Percentiles rank a stretch among this genome's conserved stretches.
Evolutionary conservation across 2,329 filamentous ascomycete genomes (phyloP).

Genomic region (Chrysosporium queenslandicum): DNA sequence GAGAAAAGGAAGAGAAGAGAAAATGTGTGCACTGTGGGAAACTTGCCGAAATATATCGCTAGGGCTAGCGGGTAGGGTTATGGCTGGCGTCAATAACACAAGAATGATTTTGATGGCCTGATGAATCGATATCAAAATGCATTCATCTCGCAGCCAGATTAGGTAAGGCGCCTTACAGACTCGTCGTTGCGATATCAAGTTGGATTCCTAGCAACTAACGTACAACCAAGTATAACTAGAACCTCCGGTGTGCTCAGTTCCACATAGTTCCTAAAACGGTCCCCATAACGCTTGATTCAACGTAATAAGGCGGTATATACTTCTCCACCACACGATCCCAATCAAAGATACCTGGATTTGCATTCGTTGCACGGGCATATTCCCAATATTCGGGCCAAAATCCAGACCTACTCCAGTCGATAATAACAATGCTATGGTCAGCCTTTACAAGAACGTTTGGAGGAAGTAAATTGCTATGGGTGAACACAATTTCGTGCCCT

Average conservation of each 20-base stretch:
- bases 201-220: background rate
- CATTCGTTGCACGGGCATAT: slow-evolving; percentile 17
- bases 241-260: background rate
- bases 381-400: slow-evolving; percentile 24
- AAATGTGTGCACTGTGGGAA: background rate
- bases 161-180: background rate
- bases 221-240: too few species aligned
- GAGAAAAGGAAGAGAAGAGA: background rate
- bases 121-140: too few species aligned
- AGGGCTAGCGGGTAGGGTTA: background rate
- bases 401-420: slow-evolving; percentile 23
- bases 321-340: slow-evolving; percentile 19
- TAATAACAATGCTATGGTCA: slow-evolving; percentile 20
- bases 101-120: too few species aligned
- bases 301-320: slow-evolving; percentile 20
- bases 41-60: background rate
- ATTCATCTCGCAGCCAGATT: background rate
- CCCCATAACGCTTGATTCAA: slow-evolving; percentile 13
- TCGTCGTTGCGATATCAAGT: background rate
- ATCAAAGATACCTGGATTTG: slow-evolving; percentile 10
- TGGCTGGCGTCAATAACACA: background rate
- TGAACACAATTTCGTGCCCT: slow-evolving; percentile 18
- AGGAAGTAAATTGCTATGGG: slow-evolving; percentile 21
- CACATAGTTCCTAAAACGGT: background rate
- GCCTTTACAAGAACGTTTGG: slow-evolving; percentile 22